Evolutionary conservation across 352 stramenopile genomes (phyloP).

Genomic region (Phytophthora boehmeriae): DNA sequence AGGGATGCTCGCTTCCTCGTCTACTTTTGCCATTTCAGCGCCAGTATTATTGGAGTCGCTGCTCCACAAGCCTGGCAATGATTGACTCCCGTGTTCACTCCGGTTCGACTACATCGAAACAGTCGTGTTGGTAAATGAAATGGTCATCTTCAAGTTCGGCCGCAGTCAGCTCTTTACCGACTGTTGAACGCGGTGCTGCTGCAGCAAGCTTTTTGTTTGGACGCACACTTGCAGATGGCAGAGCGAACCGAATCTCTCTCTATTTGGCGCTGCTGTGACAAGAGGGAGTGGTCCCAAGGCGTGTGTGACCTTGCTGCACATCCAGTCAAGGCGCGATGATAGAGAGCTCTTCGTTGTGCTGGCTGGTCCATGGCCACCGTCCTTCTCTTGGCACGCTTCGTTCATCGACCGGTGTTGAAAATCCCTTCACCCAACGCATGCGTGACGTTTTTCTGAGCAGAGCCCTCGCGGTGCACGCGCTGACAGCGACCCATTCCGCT

Average conservation of each 20-base stretch:
- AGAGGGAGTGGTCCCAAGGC: slow-evolving; percentile 18
- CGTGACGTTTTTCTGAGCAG: slow-evolving; percentile 5
- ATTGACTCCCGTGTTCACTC: too few species aligned
- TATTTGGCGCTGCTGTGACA: background rate
- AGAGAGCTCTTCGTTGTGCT: slow-evolving; percentile 14
- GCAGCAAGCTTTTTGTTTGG: background rate
- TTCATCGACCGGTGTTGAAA: background rate
- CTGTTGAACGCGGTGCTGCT: background rate
- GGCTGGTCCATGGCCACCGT: slow-evolving; percentile 26
- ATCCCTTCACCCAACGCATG: slow-evolving; percentile 16
- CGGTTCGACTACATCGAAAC: too few species aligned
- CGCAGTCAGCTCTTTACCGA: background rate
- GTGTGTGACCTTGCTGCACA: background rate
- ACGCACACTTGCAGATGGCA: background rate
- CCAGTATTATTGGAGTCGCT: too few species aligned
- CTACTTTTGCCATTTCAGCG: too few species aligned
- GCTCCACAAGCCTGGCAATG: too few species aligned
- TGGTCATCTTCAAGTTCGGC: background rate
- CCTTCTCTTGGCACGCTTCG: slow-evolving; percentile 14
- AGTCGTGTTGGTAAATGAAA: too few species aligned
- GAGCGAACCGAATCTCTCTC: slow-evolving; percentile 1
- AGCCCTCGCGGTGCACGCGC: slow-evolving; percentile 1
- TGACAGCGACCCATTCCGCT: slow-evolving; percentile 18
- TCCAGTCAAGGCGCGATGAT: slow-evolving; percentile 13
- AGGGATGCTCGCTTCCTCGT: background rate